Percentiles rank a stretch among this genome's conserved stretches.
Conservation (phyloP, 306 rosid genomes). For the Fagus crenata region DNA sequence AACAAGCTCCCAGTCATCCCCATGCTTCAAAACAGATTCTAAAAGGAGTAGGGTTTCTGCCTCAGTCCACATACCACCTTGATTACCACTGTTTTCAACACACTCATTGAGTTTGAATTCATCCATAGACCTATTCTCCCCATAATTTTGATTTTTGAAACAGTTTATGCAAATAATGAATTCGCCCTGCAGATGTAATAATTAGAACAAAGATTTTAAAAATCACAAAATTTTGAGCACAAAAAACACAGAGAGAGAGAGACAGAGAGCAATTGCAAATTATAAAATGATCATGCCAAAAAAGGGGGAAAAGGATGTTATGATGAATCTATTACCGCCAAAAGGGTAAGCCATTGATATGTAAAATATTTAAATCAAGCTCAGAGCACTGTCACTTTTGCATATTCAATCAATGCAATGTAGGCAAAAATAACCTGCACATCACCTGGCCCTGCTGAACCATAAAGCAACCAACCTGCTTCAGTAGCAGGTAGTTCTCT, state of each 20-base stretch:
- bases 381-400: not conserved
- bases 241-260: not conserved
- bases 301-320: not conserved
- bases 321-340: not conserved
- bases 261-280: not conserved
- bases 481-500: not conserved
- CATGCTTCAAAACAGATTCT: slow-evolving; percentile 89
- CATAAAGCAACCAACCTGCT: not conserved
- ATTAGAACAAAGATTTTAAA: slow-evolving; percentile 21
- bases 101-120: slow-evolving; percentile 53
- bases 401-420: not conserved
- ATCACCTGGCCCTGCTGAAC: not conserved
- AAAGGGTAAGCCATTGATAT: not conserved
- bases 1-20: slow-evolving; percentile 96
- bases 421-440: not conserved
- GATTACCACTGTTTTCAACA: slow-evolving; percentile 39
- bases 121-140: slow-evolving; percentile 64
- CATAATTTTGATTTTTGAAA: slow-evolving; percentile 61
- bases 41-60: slow-evolving; percentile 82
- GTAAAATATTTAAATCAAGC: not conserved
- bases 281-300: not conserved
- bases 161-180: slow-evolving; percentile 60
- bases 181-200: slow-evolving; percentile 55
- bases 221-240: not conserved
- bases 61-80: slow-evolving; percentile 73